Conservation (phyloP, 1,139 yeast species). For the Blastobotrys illinoisensis region DNA sequence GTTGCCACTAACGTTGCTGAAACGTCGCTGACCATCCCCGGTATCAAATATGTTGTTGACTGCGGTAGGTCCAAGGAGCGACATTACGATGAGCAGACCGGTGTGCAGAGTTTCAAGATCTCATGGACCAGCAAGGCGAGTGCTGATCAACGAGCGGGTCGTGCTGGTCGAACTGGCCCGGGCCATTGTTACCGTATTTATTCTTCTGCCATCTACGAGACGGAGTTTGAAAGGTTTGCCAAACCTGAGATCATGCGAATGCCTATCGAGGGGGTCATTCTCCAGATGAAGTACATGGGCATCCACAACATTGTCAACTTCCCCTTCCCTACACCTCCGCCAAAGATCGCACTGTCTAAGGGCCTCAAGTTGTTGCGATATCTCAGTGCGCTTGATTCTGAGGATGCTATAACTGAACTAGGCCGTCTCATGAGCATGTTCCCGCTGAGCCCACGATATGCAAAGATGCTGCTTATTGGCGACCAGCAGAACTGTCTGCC, state of each 20-base stretch:
- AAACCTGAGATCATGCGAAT: slow-evolving; percentile 87
- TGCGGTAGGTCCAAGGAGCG: slow-evolving; percentile 93
- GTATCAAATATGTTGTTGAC: slow-evolving; percentile 90
- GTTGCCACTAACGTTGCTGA: slow-evolving; percentile 98
- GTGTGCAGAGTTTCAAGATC: slow-evolving; percentile 88
- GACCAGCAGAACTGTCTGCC: slow-evolving; percentile 84
- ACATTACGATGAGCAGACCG: slow-evolving; percentile 72
- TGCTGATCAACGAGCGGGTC: slow-evolving; percentile 91
- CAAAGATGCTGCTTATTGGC: slow-evolving; percentile 84
- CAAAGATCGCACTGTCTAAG: slow-evolving; percentile 48
- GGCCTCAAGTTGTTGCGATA: slow-evolving; percentile 66
- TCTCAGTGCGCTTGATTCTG: slow-evolving; percentile 70
- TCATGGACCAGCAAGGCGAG: slow-evolving; percentile 95
- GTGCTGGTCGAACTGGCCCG: slow-evolving; percentile 99
- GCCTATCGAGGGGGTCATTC: slow-evolving; percentile 93
- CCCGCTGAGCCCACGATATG: slow-evolving; percentile 90
- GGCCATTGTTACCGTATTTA: slow-evolving; percentile 93
- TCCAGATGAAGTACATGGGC: slow-evolving; percentile 96
- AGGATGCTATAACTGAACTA: slow-evolving; percentile 55
- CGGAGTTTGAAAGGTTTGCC: slow-evolving; percentile 75
- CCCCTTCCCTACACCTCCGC: slow-evolving; percentile 97
- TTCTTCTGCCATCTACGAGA: slow-evolving; percentile 93
- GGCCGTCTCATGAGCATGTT: slow-evolving; percentile 85
- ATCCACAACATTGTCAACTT: slow-evolving; percentile 84
- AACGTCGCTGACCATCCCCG: slow-evolving; percentile 94